These are phyloP conservation scores for Sporisorium reilianum DNA, from an alignment of 1,284 basidiomycete species.

Conservation along the genomic window DNA sequence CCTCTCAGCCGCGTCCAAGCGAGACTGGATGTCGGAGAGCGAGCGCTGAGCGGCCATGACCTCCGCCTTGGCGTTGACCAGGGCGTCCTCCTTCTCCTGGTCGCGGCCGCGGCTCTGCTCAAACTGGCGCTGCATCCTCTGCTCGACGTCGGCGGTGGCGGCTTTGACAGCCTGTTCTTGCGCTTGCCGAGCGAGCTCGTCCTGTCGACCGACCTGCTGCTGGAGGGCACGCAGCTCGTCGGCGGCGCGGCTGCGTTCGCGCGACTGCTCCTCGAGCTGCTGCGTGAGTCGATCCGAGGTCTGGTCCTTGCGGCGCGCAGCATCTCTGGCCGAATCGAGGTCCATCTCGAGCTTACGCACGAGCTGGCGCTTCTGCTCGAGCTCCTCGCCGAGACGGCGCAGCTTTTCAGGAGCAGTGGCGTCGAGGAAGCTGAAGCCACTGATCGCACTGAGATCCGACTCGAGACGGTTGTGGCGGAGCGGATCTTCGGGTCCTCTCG, in stretches of 20 bases:
- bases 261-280: conserved; percentile 39
- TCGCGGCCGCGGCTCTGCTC: too few relatives aligned
- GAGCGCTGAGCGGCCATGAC: conserved; percentile 28
- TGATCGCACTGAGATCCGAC: conserved; percentile 44
- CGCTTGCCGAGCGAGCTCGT: conserved; percentile 19
- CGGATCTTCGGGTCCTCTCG: conserved; percentile 22
- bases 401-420: conserved; percentile 40
- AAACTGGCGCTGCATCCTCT: conserved; percentile 21
- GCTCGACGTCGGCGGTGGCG: conserved; percentile 31
- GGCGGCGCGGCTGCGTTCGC: conserved; percentile 22
- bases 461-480: conserved; percentile 45
- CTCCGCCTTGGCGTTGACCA: conserved; percentile 34
- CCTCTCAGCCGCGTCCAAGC: conserved; percentile 17
- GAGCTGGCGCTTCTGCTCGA: conserved; percentile 29
- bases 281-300: conserved; percentile 26
- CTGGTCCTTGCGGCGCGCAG: conserved; percentile 19
- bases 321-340: conserved; percentile 15
- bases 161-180: conserved; percentile 21
- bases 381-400: conserved; percentile 31
- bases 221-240: conserved; percentile 20
- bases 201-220: conserved; percentile 15
- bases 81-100: conserved; percentile 34
- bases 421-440: conserved; percentile 49
- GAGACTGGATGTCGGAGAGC: conserved; percentile 22
- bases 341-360: conserved; percentile 32